Conservation (phyloP, 2,329 filamentous ascomycete genomes). For the Fonsecaea nubica region DNA sequence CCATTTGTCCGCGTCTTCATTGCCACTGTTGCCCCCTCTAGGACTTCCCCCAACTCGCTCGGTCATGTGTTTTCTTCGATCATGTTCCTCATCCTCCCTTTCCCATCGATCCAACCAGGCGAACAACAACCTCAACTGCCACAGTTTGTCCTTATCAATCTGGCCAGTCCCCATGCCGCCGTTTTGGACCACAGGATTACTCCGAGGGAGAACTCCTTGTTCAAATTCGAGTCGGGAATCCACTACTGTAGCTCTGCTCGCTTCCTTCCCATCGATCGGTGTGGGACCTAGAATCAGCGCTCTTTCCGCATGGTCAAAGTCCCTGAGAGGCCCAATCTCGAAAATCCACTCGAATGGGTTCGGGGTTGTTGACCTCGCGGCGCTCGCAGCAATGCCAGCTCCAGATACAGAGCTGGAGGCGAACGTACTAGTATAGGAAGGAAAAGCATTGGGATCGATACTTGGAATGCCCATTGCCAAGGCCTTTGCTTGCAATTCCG, state of each 20-base stretch:
- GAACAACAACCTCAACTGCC: constrained; percentile 69
- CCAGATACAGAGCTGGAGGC: constrained; percentile 35
- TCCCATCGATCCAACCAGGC: constrained; percentile 66
- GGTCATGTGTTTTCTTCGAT: constrained; percentile 34
- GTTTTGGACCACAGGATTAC: background rate
- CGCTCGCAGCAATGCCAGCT: background rate
- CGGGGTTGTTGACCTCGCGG: constrained; percentile 3
- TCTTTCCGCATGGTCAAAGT: constrained; percentile 70
- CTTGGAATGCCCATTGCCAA: constrained; percentile 57
- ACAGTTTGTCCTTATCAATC: constrained; percentile 62
- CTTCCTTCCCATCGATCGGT: constrained; percentile 51
- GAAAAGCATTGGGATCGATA: constrained; percentile 41
- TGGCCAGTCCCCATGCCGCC: background rate
- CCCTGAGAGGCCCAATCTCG: constrained; percentile 60
- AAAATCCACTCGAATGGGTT: constrained; percentile 78
- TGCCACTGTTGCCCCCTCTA: background rate
- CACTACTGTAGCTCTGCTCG: constrained; percentile 67
- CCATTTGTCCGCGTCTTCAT: constrained; percentile 29
- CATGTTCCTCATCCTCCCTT: constrained; percentile 43
- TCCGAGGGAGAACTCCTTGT: constrained; percentile 44
- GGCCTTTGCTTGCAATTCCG: constrained; percentile 76
- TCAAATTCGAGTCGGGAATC: constrained; percentile 75
- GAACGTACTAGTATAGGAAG: constrained; percentile 36
- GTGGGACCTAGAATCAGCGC: constrained; percentile 62
- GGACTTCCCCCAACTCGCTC: background rate